These are phyloP conservation scores for Pseudocercospora fijiensis DNA, from an alignment of 2,329 filamentous ascomycete species.

Conservation along the genomic window DNA sequence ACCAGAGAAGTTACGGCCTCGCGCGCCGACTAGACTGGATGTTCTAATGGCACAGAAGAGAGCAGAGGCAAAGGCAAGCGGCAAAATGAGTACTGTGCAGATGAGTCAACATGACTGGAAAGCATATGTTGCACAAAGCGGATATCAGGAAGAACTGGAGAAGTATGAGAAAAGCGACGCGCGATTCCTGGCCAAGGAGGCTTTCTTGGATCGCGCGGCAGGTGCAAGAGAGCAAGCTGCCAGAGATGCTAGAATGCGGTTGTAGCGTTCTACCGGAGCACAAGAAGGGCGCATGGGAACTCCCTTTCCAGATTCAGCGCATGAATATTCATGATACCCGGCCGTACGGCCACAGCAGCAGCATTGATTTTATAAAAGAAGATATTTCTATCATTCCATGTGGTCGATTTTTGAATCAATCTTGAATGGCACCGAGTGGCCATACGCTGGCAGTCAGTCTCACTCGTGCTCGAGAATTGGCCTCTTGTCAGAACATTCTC, in stretches of 20 bases:
- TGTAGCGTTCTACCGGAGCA: not conserved
- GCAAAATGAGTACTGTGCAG: slow-evolving; percentile 66
- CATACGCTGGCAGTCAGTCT: not conserved
- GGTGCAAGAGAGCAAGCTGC: slow-evolving; percentile 57
- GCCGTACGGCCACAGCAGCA: not conserved
- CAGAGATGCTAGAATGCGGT: slow-evolving; percentile 51
- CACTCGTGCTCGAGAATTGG: not conserved
- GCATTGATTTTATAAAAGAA: not conserved
- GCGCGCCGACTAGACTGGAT: slow-evolving; percentile 35
- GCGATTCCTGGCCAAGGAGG: slow-evolving; percentile 61
- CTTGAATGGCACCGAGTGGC: not conserved
- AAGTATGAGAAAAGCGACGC: slow-evolving; percentile 62
- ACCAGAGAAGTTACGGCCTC: slow-evolving; percentile 45
- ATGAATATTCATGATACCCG: not conserved
- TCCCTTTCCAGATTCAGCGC: not conserved
- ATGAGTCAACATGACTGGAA: slow-evolving; percentile 67
- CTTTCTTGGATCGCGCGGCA: slow-evolving; percentile 61
- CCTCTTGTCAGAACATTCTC: not conserved
- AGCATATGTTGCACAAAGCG: slow-evolving; percentile 60
- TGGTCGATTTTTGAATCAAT: not conserved
- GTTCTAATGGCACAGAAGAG: slow-evolving; percentile 37
- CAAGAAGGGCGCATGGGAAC: not conserved
- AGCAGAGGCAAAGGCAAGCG: slow-evolving; percentile 42
- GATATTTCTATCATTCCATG: not conserved
- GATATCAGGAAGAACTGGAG: slow-evolving; percentile 61